Evolutionary conservation across 2,329 filamentous ascomycete genomes (phyloP).

Genomic region (Talaromyces sp.): DNA sequence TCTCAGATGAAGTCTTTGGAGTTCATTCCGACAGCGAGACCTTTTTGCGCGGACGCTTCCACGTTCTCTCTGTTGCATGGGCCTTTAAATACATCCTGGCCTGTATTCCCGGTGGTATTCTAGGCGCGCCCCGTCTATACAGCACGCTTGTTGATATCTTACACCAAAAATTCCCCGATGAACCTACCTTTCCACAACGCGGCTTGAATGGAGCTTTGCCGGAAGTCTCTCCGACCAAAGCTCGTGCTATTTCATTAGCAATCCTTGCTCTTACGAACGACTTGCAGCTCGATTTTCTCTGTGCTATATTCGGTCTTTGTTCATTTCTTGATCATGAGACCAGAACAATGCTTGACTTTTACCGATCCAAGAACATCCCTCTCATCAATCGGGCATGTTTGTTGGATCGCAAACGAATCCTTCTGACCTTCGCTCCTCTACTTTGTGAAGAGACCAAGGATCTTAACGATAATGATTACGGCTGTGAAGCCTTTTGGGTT

Average conservation of each 20-base stretch:
- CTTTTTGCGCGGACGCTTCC: constrained; percentile 20
- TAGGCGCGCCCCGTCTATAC: constrained; percentile 37
- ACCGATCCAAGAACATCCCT: constrained; percentile 19
- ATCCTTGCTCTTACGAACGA: constrained; percentile 35
- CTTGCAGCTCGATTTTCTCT: constrained; percentile 41
- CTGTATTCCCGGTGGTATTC: constrained; percentile 38
- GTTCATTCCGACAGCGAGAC: constrained; percentile 15
- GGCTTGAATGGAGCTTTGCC: constrained; percentile 24
- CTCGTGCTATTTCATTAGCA: constrained; percentile 36
- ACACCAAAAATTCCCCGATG: constrained; percentile 20
- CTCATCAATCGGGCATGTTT: constrained; percentile 23
- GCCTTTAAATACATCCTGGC: constrained; percentile 35
- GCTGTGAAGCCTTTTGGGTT: constrained; percentile 30
- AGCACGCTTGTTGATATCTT: constrained; percentile 30
- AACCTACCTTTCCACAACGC: constrained; percentile 17
- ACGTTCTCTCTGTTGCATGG: constrained; percentile 34
- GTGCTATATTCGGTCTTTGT: constrained; percentile 39
- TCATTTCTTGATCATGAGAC: constrained; percentile 30
- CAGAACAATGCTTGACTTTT: constrained; percentile 21
- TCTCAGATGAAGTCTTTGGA: constrained; percentile 27
- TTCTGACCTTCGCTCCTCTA: constrained; percentile 32
- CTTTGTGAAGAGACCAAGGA: constrained; percentile 21
- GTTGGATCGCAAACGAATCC: constrained; percentile 29
- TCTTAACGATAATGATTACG: constrained; percentile 21
- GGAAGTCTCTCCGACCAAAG: constrained; percentile 23